Evolutionary conservation across 257 asterid genomes (phyloP).

Genomic region (Jasminum sambac): DNA sequence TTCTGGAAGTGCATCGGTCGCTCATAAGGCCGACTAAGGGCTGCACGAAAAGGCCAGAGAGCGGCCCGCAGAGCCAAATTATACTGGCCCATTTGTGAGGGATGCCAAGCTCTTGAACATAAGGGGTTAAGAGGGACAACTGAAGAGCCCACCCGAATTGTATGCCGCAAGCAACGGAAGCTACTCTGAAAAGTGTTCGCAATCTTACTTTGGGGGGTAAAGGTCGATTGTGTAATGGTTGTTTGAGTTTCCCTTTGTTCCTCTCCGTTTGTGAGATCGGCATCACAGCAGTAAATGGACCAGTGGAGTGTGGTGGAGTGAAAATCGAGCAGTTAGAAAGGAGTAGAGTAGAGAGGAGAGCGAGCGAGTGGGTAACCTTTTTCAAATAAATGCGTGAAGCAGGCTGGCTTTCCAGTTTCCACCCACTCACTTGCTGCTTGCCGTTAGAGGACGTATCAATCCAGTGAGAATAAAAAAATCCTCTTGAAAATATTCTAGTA

Average conservation of each 20-base stretch:
- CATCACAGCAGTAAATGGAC: not conserved
- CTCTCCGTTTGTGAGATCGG: conserved; percentile 25
- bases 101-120: conserved; percentile 85
- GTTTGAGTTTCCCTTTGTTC: not conserved
- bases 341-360: too few relatives aligned
- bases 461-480: too few relatives aligned
- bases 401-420: too few relatives aligned
- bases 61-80: conserved; percentile 89
- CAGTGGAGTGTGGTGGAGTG: too few relatives aligned
- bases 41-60: conserved; percentile 85
- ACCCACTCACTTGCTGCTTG: too few relatives aligned
- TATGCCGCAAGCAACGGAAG: conserved; percentile 89
- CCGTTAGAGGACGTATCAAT: too few relatives aligned
- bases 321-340: too few relatives aligned
- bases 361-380: too few relatives aligned
- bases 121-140: conserved; percentile 67
- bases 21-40: conserved; percentile 78
- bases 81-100: conserved; percentile 88
- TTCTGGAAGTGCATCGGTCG: conserved; percentile 63
- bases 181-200: conserved; percentile 60
- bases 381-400: too few relatives aligned
- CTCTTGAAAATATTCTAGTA: too few relatives aligned
- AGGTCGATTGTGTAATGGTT: not conserved
- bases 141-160: conserved; percentile 98
- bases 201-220: conserved; percentile 37